Evolutionary conservation across 2,329 filamentous ascomycete species (phyloP), one percentile per base, ranked within the genome.

Genomic region (Raffaelea albimanens): DNA sequence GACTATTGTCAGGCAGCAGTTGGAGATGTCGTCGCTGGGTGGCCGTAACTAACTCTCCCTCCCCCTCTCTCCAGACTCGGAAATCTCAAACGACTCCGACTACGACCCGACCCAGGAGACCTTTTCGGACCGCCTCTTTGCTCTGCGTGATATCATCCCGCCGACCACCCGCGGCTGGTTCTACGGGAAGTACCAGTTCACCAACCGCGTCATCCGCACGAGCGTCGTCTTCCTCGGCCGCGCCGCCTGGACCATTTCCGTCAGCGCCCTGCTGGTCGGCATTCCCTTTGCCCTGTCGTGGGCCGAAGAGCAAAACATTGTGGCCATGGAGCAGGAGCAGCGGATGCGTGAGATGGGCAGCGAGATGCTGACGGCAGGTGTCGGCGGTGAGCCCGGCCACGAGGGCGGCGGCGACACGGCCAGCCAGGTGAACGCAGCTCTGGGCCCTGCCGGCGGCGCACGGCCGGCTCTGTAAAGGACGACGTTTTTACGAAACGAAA

Each of bases 271-370:
- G 62, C 73, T 98, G 63, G 71, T 97, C 54, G 90, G 89, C 58
- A 88, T 97, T 45, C 93, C 93, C 48, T 97, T 89, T 75, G 90
- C 89, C 50, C 74, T 98, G 57, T 91, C 89, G 50, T 91, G 89
- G 64, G 83, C 85, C 54, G 93, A 98, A 75, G 93, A 98, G 74
- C 89, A 96, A 76, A 87, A 95, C 73, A 82, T 95, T 65, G 76
- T 91, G 55, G 91, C 95, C 73, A 94, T 96, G 88, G 93, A 98
- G 80, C 82, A 89, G 67, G 91, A 96, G 73, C 89, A 90, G 79
- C 83, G 85, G 67, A 93, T 95, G 87, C 85, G 93, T 67, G 87
- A 95, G 78, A 80, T 85, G 61, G 88, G 88, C 54, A 83, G 85
- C 62, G 87, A 95, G 63, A 63, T 80, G 34, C 59, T 81, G 51